A percentile compares a stretch with the other conserved stretches of the same genome.
phyloP scores from a whole-genome alignment of 345 rosid species.

The Corchorus capsularis region DNA sequence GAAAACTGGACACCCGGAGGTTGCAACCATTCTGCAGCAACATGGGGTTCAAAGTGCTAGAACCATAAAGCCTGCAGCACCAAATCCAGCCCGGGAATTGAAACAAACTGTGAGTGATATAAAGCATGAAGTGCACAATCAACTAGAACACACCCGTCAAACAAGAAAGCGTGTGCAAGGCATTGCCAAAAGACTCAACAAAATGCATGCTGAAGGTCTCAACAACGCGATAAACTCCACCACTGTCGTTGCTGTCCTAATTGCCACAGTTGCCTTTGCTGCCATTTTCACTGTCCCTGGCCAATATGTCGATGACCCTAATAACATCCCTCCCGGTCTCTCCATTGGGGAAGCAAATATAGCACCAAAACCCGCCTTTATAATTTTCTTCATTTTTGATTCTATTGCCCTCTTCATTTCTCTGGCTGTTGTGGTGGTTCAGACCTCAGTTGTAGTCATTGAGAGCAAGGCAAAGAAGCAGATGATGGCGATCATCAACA shows the following conservation, averaged over 20 bases:
- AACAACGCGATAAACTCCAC: constrained; percentile 96
- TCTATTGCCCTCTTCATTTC: constrained; percentile 91
- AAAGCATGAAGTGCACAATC: constrained; percentile 89
- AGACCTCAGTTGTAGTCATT: constrained; percentile 90
- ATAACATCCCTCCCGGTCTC: constrained; percentile 38
- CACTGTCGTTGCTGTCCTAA: constrained; percentile 90
- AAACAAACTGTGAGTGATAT: constrained; percentile 95
- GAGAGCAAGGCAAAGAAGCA: constrained; percentile 94
- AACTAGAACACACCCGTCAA: constrained; percentile 87
- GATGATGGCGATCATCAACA: constrained; percentile 92
- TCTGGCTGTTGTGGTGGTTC: constrained; percentile 90
- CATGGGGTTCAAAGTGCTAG: constrained; percentile 75
- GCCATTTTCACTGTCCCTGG: constrained; percentile 95
- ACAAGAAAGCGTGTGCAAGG: constrained; percentile 85
- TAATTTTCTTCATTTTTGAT: constrained; percentile 81
- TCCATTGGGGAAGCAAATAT: constrained; percentile 83
- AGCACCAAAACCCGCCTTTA: constrained; percentile 62
- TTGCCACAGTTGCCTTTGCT: constrained; percentile 92
- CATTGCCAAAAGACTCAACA: constrained; percentile 80
- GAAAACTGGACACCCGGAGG: constrained; percentile 58
- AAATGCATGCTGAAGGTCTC: constrained; percentile 88
- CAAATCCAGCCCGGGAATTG: constrained; percentile 69
- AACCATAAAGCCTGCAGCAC: constrained; percentile 48
- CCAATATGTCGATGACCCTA: constrained; percentile 63
- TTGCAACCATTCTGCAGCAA: constrained; percentile 53